These are phyloP conservation scores for Quercus suber DNA, from an alignment of 306 rosid genomes.

Conservation along the genomic window DNA sequence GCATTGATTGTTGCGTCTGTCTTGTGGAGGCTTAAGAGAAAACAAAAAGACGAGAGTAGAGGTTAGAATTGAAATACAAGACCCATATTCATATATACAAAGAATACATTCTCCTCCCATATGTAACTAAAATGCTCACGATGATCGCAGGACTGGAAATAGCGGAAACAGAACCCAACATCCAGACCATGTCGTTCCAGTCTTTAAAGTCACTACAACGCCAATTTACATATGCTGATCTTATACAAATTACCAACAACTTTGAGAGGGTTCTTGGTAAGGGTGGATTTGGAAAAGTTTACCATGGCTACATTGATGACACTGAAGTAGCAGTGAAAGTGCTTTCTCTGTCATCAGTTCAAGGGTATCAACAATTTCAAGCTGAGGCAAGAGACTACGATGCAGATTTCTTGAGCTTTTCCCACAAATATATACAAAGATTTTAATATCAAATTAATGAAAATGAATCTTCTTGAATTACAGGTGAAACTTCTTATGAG, in stretches of 20 bases:
- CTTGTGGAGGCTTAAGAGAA: slow-evolving; percentile 10
- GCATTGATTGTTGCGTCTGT: slow-evolving; percentile 17
- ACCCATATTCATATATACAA: neutral
- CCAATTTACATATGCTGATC: slow-evolving; percentile 38
- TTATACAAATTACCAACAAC: slow-evolving; percentile 38
- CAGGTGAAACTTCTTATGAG: slow-evolving; percentile 28
- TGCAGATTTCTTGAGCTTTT: neutral
- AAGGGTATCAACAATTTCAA: slow-evolving; percentile 45
- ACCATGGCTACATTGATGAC: slow-evolving; percentile 37
- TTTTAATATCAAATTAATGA: neutral
- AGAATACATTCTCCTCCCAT: too few relatives aligned
- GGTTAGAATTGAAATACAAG: neutral
- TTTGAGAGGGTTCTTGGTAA: slow-evolving; percentile 38
- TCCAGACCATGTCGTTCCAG: neutral
- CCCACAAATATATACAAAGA: neutral
- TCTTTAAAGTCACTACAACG: slow-evolving; percentile 24
- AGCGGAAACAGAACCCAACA: neutral
- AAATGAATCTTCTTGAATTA: neutral
- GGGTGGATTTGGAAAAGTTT: slow-evolving; percentile 55
- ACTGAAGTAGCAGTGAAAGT: slow-evolving; percentile 55
- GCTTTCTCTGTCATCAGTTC: slow-evolving; percentile 38
- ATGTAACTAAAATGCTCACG: too few relatives aligned
- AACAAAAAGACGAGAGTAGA: slow-evolving; percentile 11
- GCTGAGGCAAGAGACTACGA: slow-evolving; percentile 42
- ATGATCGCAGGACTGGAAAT: slow-evolving; percentile 1